Percentiles rank a stretch among this genome's conserved stretches.
phyloP scores from a whole-genome alignment of 2,329 filamentous ascomycete species.

The Calonectria pteridis region DNA sequence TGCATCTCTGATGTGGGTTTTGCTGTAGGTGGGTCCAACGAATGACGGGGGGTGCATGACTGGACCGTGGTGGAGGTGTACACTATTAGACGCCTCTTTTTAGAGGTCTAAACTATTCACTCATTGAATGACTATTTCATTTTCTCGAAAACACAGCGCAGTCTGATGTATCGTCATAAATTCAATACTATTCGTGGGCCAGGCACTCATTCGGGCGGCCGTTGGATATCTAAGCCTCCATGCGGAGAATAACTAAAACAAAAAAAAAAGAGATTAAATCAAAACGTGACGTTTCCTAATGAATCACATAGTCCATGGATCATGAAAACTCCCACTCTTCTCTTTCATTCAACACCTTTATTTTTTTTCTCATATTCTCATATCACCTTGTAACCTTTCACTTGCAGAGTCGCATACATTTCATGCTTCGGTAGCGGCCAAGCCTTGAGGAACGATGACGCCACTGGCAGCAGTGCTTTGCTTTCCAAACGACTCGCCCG shows the following conservation, averaged over 20 bases:
- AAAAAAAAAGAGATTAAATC: slow-evolving; percentile 32
- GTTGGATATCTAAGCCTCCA: slow-evolving; percentile 40
- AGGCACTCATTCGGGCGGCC: neutral
- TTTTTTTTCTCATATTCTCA: slow-evolving; percentile 14
- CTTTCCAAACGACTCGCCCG: slow-evolving; percentile 51
- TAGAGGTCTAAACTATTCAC: neutral
- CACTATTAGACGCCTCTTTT: neutral
- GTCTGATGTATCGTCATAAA: slow-evolving; percentile 2
- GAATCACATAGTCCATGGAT: no score
- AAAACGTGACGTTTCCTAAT: slow-evolving; percentile 33
- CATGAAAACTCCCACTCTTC: neutral
- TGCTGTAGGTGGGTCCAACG: neutral
- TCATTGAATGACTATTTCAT: neutral
- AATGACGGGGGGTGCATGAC: neutral
- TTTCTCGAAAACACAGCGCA: neutral
- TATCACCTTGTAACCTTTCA: neutral
- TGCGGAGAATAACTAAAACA: slow-evolving; percentile 33
- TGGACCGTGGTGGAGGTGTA: neutral
- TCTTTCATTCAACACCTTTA: neutral
- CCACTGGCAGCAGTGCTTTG: slow-evolving; percentile 38
- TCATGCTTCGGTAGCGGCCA: slow-evolving; percentile 43
- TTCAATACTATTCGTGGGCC: slow-evolving; percentile 15
- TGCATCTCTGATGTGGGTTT: neutral
- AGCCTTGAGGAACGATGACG: slow-evolving; percentile 43
- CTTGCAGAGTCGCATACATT: neutral